Base-by-base conservation (phyloP, 1,284 basidiomycete genomes). In the Ceratobasidium sp. region DNA sequence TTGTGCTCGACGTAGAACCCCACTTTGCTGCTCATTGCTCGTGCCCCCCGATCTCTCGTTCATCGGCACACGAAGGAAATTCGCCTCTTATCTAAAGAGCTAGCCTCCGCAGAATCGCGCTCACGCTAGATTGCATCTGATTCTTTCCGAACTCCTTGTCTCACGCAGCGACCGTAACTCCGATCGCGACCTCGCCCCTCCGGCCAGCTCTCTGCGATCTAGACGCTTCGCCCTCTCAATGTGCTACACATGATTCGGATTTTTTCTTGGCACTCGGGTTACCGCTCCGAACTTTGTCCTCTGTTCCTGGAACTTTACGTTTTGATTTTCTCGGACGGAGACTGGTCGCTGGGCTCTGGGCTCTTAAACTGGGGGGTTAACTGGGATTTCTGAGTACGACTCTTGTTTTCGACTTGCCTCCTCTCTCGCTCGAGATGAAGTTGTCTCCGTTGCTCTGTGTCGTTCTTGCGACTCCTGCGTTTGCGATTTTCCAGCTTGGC, bases 401-500 rank as follows among this genome's bases (percentile, higher is more conserved):
- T 19, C 19, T 51, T n/a, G 11, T 11, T 17, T 51, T 51, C 24
- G 50, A 7, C 24, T 51, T 19, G 31, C 36, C 57, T 36, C 24
- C 33, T 36, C 57, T 19, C 57, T 60, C 24, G 4, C 11, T 29
- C 57, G 19, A 56, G 54, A 56, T 60, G 57, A 60, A 60, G 57
- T 5, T 27, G 2, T 60, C 29, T 44, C 17, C 36, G 31, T 36
- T 60, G 9, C 57, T 60, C 19, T 15, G 6, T 14, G 31, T 60
- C 19, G 57, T 36, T 8, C 24, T 60, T 44, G 57, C 36, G 31
- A 11, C 63, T 19, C 44, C 54, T 54, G 31, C 33, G 9, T n/a
- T 60, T 19, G 56, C 31, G 6, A 73, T 73, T 31, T 73, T 73
- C 36, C 71, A 73, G 33, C 59, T 73, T 17, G 57, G 59, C 31